Evolutionary conservation across 352 stramenopile species (phyloP).

Genomic region (Globisporangium radiosum): DNA sequence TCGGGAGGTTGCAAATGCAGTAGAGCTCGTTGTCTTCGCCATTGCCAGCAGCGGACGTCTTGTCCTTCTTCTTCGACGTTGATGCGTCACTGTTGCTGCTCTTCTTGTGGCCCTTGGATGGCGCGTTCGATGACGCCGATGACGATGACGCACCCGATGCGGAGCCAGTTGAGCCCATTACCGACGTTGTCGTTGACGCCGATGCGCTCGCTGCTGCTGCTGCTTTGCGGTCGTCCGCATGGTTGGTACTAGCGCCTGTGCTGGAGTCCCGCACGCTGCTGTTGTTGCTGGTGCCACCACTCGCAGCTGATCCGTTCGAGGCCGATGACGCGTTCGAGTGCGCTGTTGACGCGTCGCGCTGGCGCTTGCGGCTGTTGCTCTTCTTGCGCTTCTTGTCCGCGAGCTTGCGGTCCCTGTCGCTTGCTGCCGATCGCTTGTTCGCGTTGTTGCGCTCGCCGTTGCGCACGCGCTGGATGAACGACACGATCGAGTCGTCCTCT

Average conservation of each 20-base stretch:
- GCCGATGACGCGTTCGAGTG: slow-evolving; percentile 6
- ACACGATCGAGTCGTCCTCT: slow-evolving; percentile 82
- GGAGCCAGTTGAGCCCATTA: slow-evolving; percentile 7
- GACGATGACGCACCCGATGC: slow-evolving; percentile 11
- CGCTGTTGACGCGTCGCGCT: slow-evolving; percentile 40
- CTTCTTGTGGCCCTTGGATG: slow-evolving; percentile 35
- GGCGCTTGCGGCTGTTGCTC: slow-evolving; percentile 64
- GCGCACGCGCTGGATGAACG: slow-evolving; percentile 78
- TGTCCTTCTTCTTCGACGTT: slow-evolving; percentile 58
- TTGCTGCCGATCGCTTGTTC: slow-evolving; percentile 19
- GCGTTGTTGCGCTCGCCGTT: slow-evolving; percentile 66
- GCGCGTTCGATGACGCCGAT: slow-evolving; percentile 16
- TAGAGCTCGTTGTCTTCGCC: slow-evolving; percentile 86
- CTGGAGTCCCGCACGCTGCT: slow-evolving; percentile 6
- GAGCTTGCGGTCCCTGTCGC: slow-evolving; percentile 59
- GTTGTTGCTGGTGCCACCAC: slow-evolving; percentile 8
- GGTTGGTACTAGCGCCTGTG: no score
- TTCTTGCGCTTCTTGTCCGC: slow-evolving; percentile 69
- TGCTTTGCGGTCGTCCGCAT: slow-evolving; percentile 23
- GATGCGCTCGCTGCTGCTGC: slow-evolving; percentile 4
- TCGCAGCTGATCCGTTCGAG: not conserved
- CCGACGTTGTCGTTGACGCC: slow-evolving; percentile 1
- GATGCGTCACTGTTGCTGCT: slow-evolving; percentile 15
- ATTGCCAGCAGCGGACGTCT: slow-evolving; percentile 1
- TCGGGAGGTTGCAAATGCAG: slow-evolving; percentile 82